A percentile compares a stretch with the other conserved stretches of the same genome.
Conservation (phyloP, 495 filamentous ascomycete genomes). For the Hypoxylon intermedium region DNA sequence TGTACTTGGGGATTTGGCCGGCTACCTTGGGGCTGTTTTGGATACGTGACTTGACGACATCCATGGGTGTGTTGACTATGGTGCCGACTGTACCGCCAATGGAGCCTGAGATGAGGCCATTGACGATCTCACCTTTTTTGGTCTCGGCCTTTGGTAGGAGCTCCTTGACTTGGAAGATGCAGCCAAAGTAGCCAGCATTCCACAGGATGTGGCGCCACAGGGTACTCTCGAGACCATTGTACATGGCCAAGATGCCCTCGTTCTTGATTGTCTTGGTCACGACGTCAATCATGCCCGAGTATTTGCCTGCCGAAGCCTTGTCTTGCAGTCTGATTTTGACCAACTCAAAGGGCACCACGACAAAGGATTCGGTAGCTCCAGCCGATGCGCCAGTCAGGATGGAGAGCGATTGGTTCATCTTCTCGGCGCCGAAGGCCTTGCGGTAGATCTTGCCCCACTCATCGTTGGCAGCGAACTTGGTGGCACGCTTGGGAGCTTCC, state of each 20-base stretch:
- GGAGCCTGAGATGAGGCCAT: constrained; percentile 85
- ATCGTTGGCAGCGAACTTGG: constrained; percentile 98
- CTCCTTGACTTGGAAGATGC: constrained; percentile 92
- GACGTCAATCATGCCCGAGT: constrained; percentile 91
- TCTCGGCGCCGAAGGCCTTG: constrained; percentile 75
- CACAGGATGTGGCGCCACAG: constrained; percentile 97
- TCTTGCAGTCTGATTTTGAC: constrained; percentile 94
- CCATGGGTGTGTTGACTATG: constrained; percentile 93
- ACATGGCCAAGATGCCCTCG: constrained; percentile 87
- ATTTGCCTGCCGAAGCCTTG: constrained; percentile 90
- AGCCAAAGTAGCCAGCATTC: constrained; percentile 98
- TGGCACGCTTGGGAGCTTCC: constrained; percentile 98
- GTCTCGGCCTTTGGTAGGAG: constrained; percentile 78
- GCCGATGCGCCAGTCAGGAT: constrained; percentile 92
- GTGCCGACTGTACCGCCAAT: constrained; percentile 93
- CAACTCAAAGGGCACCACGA: constrained; percentile 92
- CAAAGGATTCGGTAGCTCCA: constrained; percentile 94
- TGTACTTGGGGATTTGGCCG: constrained; percentile 87
- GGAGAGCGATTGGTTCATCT: constrained; percentile 90
- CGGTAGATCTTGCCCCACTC: constrained; percentile 95
- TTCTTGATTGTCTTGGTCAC: constrained; percentile 78
- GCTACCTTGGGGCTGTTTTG: constrained; percentile 87
- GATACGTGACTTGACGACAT: constrained; percentile 97
- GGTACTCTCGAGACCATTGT: constrained; percentile 95
- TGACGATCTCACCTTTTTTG: constrained; percentile 80